phyloP scores from a whole-genome alignment of 2,329 filamentous ascomycete genomes.

The Neobulgaria alba region DNA sequence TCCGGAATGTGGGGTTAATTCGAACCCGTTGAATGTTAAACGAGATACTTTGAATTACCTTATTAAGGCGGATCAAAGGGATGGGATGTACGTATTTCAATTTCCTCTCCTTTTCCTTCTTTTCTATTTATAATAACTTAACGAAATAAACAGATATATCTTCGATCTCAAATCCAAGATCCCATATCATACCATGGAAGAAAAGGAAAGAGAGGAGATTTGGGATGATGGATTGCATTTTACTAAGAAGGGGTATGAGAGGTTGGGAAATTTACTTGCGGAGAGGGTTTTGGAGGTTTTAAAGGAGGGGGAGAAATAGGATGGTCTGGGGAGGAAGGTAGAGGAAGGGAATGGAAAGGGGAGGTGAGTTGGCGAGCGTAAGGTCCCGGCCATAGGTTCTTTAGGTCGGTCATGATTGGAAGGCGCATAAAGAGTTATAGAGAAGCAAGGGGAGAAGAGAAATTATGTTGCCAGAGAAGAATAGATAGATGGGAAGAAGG shows the following conservation, averaged over 20 bases:
- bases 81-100: slow-evolving; percentile 10
- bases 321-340: not conserved
- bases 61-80: slow-evolving; percentile 31
- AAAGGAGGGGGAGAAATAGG: not conserved
- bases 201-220: slow-evolving; percentile 38
- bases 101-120: not conserved
- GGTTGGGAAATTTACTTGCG: slow-evolving; percentile 51
- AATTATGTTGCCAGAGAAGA: too few species aligned
- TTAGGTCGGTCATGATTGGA: too few species aligned
- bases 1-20: slow-evolving; percentile 37
- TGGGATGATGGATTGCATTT: slow-evolving; percentile 59
- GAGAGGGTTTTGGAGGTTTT: slow-evolving; percentile 43
- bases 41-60: slow-evolving; percentile 42
- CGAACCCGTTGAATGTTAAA: slow-evolving; percentile 26
- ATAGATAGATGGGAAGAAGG: too few species aligned
- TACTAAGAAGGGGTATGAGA: slow-evolving; percentile 48
- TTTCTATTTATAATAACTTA: not conserved
- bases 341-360: not conserved
- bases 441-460: too few species aligned
- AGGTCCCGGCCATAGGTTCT: too few species aligned
- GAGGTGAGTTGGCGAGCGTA: too few species aligned
- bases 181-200: slow-evolving; percentile 43
- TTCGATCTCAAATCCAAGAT: slow-evolving; percentile 48
- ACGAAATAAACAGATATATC: slow-evolving; percentile 15
- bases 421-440: too few species aligned